Base-by-base conservation (phyloP, 2,329 filamentous ascomycete species). In the Colletotrichum karsti region DNA sequence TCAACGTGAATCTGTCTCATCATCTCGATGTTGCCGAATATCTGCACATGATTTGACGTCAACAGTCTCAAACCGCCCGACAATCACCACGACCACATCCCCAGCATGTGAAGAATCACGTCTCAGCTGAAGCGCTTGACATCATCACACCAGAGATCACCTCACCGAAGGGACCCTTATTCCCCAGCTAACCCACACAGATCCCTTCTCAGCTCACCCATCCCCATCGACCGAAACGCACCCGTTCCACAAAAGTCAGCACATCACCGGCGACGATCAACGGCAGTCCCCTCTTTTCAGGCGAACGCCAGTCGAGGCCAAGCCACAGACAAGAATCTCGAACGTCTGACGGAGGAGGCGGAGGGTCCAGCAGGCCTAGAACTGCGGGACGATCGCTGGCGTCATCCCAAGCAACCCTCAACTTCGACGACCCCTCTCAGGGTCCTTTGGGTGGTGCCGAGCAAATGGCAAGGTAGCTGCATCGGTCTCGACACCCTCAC, bases 361-460 rank as follows among this genome's bases (percentile, higher is more conserved):
- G 24, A 24, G 37, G 37, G 22, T 5, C 15, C 8, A 37, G n/a
- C 20, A 10, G 46, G 51, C 39, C 65, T 42, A 64, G 60, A 33
- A 42, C 60, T 58, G 33, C 60, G 30, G 53, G 64, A 46, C 39
- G 60, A 67, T 64, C 60, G 5, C 64, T 67, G 60, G 60, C 60
- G 60, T 67, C 65, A 67, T 59, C 13, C 24, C n/a, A n/a, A 48
- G 22, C 33, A 51, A 24, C 22, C 42, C n/a, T n/a, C n/a, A n/a
- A n/a, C n/a, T n/a, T 39, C 41, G 28, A 54, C 22, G 7, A 9
- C 10, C 30, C 39, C 48, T 7, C 48, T 67, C 65, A 59, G 65
- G 65, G 65, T 68, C 60, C 37, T 46, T 8, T n/a, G 22, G 22
- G 53, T 37, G 53, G 26, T 35, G 44, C 8, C 33, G 28, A 7